A percentile compares a stretch with the other conserved stretches of the same genome.
Conservation (phyloP, 441 rosid species). For the Populus hybrid region DNA sequence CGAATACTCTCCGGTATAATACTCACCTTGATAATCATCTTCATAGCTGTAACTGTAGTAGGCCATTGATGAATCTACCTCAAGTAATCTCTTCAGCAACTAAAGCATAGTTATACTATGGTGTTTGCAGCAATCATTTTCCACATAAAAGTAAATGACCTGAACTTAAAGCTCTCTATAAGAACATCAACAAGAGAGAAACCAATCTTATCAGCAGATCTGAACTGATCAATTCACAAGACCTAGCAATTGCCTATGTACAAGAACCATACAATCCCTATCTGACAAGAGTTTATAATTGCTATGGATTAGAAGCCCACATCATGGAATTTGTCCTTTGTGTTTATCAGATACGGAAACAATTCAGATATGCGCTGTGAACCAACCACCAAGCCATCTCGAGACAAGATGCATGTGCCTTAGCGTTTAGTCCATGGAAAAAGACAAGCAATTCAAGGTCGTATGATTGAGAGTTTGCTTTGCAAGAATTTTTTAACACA, state of each 20-base stretch:
- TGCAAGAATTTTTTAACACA: not conserved
- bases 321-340: not conserved
- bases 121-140: not conserved
- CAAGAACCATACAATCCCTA: not conserved
- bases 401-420: constrained; percentile 7
- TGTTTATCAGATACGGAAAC: not conserved
- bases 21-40: constrained; percentile 18
- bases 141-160: not conserved
- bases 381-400: not conserved
- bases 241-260: not conserved
- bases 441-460: not conserved
- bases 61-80: constrained; percentile 26
- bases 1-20: constrained; percentile 24
- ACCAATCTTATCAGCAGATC: not conserved
- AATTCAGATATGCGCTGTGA: not conserved
- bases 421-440: not conserved
- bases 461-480: constrained; percentile 2
- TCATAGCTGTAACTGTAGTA: constrained; percentile 24
- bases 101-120: not conserved
- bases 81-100: not conserved
- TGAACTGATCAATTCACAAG: not conserved
- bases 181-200: not conserved
- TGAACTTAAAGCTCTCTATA: not conserved
- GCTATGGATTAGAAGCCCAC: constrained; percentile 3
- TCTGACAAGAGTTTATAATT: not conserved